Conservation (phyloP, 768 basidiomycete species). For the Imleria badia region DNA sequence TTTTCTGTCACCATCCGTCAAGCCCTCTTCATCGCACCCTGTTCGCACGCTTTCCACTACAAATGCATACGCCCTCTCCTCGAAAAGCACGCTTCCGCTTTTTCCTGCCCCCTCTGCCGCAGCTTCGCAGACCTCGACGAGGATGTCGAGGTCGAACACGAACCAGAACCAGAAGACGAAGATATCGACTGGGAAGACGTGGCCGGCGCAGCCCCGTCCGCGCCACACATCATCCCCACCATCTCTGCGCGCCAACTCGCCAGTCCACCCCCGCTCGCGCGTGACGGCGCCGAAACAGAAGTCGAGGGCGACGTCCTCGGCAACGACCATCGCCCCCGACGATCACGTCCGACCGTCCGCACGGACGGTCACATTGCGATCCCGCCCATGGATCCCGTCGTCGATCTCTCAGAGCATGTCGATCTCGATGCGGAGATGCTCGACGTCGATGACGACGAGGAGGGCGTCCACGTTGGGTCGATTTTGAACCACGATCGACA, state of each 20-base stretch:
- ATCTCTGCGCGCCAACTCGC: constrained; percentile 14
- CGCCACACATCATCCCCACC: background rate
- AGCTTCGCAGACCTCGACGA: constrained; percentile 95
- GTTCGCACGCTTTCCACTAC: constrained; percentile 95
- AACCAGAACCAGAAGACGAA: constrained; percentile 30
- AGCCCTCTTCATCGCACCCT: constrained; percentile 96
- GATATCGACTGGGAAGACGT: constrained; percentile 27
- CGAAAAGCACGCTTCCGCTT: constrained; percentile 86
- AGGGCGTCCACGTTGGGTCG: constrained; percentile 7
- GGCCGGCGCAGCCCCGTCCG: background rate
- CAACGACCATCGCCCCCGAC: constrained; percentile 10
- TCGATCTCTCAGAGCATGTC: constrained; percentile 6
- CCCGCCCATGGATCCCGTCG: constrained; percentile 5
- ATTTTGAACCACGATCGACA: constrained; percentile 7
- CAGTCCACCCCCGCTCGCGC: constrained; percentile 23
- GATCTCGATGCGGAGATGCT: constrained; percentile 32
- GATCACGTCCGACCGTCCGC: constrained; percentile 26
- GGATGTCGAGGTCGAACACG: constrained; percentile 78
- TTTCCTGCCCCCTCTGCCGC: constrained; percentile 93
- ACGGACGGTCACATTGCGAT: constrained; percentile 24
- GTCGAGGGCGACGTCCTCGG: constrained; percentile 29
- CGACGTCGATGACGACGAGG: constrained; percentile 20
- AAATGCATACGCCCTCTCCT: constrained; percentile 95
- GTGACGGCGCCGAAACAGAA: constrained; percentile 35
- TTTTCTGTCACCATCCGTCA: constrained; percentile 94